Percentiles rank a stretch among this genome's conserved stretches.
Evolutionary conservation across 495 filamentous ascomycete genomes (phyloP).

Genomic region (Penicillium bialowiezense): DNA sequence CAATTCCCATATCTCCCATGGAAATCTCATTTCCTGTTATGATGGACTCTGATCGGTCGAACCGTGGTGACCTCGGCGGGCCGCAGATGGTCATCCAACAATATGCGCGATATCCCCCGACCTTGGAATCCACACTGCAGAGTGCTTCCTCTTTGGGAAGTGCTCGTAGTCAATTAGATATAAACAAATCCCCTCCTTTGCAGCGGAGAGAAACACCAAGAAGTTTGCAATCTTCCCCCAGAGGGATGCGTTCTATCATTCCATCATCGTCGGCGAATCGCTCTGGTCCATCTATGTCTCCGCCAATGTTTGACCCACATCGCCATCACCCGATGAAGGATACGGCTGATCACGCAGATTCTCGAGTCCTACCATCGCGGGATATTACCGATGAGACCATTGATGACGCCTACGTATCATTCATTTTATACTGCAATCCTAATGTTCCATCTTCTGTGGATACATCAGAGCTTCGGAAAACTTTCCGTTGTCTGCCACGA

Average conservation of each 20-base stretch:
- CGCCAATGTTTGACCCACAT: slow-evolving; percentile 35
- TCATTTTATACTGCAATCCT: slow-evolving; percentile 91
- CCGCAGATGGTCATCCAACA: slow-evolving; percentile 42
- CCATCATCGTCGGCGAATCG: slow-evolving; percentile 30
- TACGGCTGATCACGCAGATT: slow-evolving; percentile 33
- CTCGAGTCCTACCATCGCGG: slow-evolving; percentile 59
- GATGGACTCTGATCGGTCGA: slow-evolving; percentile 33
- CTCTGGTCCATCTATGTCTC: slow-evolving; percentile 41
- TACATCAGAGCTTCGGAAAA: slow-evolving; percentile 69
- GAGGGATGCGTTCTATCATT: slow-evolving; percentile 30
- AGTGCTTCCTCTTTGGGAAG: slow-evolving; percentile 46
- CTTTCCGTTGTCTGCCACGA: slow-evolving; percentile 80
- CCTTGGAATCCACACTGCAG: slow-evolving; percentile 37
- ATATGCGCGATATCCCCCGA: slow-evolving; percentile 42
- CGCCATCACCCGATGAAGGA: slow-evolving; percentile 35
- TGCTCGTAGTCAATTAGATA: slow-evolving; percentile 37
- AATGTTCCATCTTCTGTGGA: slow-evolving; percentile 68
- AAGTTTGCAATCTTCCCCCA: slow-evolving; percentile 44
- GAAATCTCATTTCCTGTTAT: slow-evolving; percentile 31
- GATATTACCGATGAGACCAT: slow-evolving; percentile 71
- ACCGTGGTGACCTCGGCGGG: slow-evolving; percentile 26
- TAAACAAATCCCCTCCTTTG: slow-evolving; percentile 38
- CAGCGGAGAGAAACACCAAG: slow-evolving; percentile 45
- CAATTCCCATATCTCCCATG: slow-evolving; percentile 18
- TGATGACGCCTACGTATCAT: slow-evolving; percentile 82